Evolutionary conservation across 2,329 filamentous ascomycete genomes (phyloP).

Genomic region (Fusarium decemcellulare): DNA sequence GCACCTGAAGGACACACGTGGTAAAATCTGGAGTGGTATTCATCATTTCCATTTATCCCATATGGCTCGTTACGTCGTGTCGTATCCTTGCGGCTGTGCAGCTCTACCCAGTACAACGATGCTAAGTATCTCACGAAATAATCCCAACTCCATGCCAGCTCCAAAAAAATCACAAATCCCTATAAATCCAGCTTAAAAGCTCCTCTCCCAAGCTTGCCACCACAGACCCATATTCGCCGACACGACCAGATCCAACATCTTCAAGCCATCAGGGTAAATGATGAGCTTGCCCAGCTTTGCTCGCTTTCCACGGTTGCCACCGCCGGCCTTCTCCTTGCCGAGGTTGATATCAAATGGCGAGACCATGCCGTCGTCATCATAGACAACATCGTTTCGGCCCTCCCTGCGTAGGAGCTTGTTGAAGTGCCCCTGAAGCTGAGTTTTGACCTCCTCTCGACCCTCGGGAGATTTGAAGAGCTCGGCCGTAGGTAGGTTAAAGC

Average conservation of each 20-base stretch:
- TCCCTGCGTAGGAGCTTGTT: constrained; percentile 57
- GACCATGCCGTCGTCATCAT: constrained; percentile 55
- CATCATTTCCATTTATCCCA: constrained; percentile 21
- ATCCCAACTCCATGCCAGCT: constrained; percentile 28
- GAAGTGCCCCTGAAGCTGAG: constrained; percentile 58
- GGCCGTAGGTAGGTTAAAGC: constrained; percentile 85
- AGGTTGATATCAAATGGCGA: constrained; percentile 78
- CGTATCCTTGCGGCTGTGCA: constrained; percentile 26
- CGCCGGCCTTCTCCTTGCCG: constrained; percentile 87
- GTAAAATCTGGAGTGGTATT: constrained; percentile 24
- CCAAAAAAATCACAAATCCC: constrained; percentile 1
- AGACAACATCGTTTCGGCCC: constrained; percentile 52
- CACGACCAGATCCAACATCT: constrained; percentile 95
- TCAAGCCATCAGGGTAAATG: constrained; percentile 88
- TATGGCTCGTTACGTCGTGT: constrained; percentile 38
- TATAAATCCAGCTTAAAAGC: constrained; percentile 49
- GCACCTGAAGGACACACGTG: neutral
- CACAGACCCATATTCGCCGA: constrained; percentile 93
- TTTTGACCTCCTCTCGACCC: constrained; percentile 50
- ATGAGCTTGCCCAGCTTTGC: constrained; percentile 96
- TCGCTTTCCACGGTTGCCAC: constrained; percentile 86
- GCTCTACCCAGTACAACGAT: constrained; percentile 29
- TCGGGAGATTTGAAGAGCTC: constrained; percentile 60
- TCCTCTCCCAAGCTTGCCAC: constrained; percentile 88
- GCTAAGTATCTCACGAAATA: constrained; percentile 12